Evolutionary conservation across 306 rosid species (phyloP).

Genomic region (Fagus crenata): DNA sequence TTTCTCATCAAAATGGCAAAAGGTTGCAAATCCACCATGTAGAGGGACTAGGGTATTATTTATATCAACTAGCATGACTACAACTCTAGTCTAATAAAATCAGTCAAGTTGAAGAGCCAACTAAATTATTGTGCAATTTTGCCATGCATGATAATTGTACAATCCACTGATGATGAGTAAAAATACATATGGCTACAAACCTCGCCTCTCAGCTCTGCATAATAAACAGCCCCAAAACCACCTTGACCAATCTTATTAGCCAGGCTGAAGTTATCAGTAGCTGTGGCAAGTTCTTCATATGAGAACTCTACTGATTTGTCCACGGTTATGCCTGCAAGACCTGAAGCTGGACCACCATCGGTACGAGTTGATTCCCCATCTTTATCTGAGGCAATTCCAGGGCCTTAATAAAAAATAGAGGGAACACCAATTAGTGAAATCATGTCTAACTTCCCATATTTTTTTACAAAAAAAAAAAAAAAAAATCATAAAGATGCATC

Average conservation of each 20-base stretch:
- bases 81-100: background rate
- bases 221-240: constrained; percentile 85
- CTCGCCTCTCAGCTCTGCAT: constrained; percentile 91
- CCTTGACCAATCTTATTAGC: constrained; percentile 83
- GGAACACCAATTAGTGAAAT: background rate
- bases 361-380: constrained; percentile 42
- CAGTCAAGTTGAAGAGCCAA: background rate
- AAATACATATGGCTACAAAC: constrained; percentile 42
- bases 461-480: background rate
- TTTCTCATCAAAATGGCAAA: background rate
- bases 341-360: constrained; percentile 35
- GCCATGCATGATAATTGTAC: background rate
- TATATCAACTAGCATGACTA: background rate
- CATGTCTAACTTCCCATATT: background rate
- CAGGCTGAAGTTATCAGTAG: constrained; percentile 73
- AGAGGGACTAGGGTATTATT: background rate
- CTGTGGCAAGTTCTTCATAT: constrained; percentile 71
- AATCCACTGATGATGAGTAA: constrained; percentile 3
- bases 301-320: constrained; percentile 76
- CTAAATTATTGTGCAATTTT: background rate
- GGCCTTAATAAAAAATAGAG: constrained; percentile 36
- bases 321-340: constrained; percentile 52
- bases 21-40: background rate
- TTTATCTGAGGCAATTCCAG: constrained; percentile 42
- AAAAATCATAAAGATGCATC: background rate